Base-by-base conservation (phyloP, 306 rosid genomes). In the Malus sylvestris region DNA sequence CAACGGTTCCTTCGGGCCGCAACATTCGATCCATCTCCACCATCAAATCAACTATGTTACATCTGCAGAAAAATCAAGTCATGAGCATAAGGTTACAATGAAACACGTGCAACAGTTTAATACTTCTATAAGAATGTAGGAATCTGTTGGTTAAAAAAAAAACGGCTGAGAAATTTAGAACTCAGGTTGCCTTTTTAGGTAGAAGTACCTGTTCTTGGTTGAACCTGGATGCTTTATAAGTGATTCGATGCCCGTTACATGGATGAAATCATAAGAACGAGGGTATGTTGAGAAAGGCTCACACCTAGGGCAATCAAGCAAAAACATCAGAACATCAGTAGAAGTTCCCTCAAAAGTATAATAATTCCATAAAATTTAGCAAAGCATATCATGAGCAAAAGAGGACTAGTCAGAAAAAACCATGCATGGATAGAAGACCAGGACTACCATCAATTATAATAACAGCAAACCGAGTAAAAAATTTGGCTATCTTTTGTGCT, bases 261-360 rank as follows among this genome's bases (percentile, higher is more conserved):
- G 99, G 82, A 96, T 89, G 71, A 96, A 84, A 68, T 96, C 99
- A 68, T 96, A 92, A 49, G 91, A 81, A 59, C 99, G 97, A 46
- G 99, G 99, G 82, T 96, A 96, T 0, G 99, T 96, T 23, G 99
- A 96, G 90, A 96, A 96, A 58, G 99, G 99, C 82, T 96, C 99
- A 64, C 99, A 96, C 99, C 99, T 96, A 83, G 32, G 72, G 81
- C 72, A 70, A 80, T 74, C 76, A 84, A 81, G 55, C 72, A 75
- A 60, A 77, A 82, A 62, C 9, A 45, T 85, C 80, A 80, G 58
- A 68, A 69, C 86, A 66, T 23, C 76, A 74, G 68, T 57, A 61
- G n/a, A 70, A 27, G 57, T 63, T 32, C 32, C 68, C 40, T 49
- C 52, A 52, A 40, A 20, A 78, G 63, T 63, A 32, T 63, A 32